Conservation (phyloP, 2,329 filamentous ascomycete species). For the Fusarium penzigii region DNA sequence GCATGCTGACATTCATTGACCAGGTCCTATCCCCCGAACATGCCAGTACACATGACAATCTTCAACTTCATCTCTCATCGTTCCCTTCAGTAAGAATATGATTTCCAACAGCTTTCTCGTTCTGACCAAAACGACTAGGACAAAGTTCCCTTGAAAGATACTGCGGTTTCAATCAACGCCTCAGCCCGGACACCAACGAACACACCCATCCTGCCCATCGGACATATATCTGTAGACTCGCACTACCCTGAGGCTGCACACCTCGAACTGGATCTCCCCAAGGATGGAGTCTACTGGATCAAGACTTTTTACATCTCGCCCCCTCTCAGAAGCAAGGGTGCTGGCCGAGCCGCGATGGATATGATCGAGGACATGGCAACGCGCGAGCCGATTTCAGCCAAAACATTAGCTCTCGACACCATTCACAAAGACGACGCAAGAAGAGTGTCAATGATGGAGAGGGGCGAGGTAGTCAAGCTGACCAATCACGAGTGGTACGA, state of each 20-base stretch:
- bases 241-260: constrained; percentile 11
- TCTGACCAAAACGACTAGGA: constrained; percentile 8
- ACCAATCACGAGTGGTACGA: constrained; percentile 34
- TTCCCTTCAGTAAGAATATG: constrained; percentile 10
- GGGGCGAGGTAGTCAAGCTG: constrained; percentile 10
- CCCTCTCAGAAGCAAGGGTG: constrained; percentile 25
- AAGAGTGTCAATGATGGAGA: not conserved
- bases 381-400: constrained; percentile 25
- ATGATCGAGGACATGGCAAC: constrained; percentile 29
- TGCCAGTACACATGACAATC: not conserved
- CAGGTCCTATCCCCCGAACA: constrained; percentile 15
- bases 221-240: constrained; percentile 28
- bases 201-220: constrained; percentile 17
- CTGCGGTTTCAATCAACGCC: constrained; percentile 14
- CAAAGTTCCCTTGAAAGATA: constrained; percentile 15
- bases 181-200: constrained; percentile 15
- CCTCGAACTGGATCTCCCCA: constrained; percentile 20
- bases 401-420: constrained; percentile 29
- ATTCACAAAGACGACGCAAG: constrained; percentile 24
- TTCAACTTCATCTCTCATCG: constrained; percentile 14
- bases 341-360: constrained; percentile 34
- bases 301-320: constrained; percentile 32
- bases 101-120: accelerated
- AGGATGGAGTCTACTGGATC: constrained; percentile 29
- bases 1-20: not conserved